Evolutionary conservation across 1,284 basidiomycete species (phyloP).

Genomic region (Hypsizygus ulmarius): DNA sequence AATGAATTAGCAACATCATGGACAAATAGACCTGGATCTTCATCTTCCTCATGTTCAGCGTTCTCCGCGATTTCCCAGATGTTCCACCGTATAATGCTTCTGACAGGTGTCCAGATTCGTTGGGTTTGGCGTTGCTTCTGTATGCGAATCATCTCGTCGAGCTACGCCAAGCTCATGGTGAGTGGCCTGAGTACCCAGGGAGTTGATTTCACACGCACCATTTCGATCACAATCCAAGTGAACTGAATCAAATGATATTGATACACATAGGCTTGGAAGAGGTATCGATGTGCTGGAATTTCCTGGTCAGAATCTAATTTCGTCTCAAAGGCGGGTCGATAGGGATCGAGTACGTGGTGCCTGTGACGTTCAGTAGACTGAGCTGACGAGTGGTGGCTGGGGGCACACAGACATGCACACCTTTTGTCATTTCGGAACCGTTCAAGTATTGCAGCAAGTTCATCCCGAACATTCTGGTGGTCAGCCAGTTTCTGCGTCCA

Average conservation of each 20-base stretch:
- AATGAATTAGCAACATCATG: too few relatives aligned
- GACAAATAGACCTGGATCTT: conserved; percentile 36
- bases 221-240: conserved; percentile 40
- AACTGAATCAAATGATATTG: conserved; percentile 69
- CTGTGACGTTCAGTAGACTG: conserved; percentile 31
- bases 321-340: conserved; percentile 58
- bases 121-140: conserved; percentile 51
- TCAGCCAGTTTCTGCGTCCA: conserved; percentile 37
- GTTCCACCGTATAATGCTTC: conserved; percentile 44
- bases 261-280: conserved; percentile 72
- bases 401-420: conserved; percentile 30
- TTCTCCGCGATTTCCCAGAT: conserved; percentile 48
- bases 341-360: conserved; percentile 68
- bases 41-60: conserved; percentile 39
- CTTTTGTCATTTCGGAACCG: conserved; percentile 52
- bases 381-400: background rate
- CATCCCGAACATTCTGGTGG: conserved; percentile 37
- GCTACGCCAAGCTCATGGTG: background rate
- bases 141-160: conserved; percentile 42
- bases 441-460: conserved; percentile 40
- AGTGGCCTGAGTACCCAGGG: background rate
- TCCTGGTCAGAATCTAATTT: conserved; percentile 25
- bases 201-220: conserved; percentile 34
- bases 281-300: conserved; percentile 57
- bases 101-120: conserved; percentile 68